phyloP scores from a whole-genome alignment of 2,329 filamentous ascomycete genomes.

The Simplicillium aogashimaense region DNA sequence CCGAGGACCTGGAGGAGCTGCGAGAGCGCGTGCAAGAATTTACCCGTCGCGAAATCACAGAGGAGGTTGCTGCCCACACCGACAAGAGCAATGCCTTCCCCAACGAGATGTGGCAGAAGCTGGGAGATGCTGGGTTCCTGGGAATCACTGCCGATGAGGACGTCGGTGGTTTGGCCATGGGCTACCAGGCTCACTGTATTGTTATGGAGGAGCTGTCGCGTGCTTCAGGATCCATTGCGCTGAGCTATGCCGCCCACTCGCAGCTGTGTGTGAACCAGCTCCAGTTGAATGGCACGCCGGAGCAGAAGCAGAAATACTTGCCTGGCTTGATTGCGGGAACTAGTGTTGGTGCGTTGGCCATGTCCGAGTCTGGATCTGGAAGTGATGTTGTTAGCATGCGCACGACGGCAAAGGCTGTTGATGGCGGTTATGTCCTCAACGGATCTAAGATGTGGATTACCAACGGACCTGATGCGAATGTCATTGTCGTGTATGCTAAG shows the following conservation, averaged over 20 bases:
- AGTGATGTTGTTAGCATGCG: conserved; percentile 96
- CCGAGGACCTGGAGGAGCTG: conserved; percentile 68
- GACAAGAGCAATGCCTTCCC: conserved; percentile 86
- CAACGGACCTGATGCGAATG: conserved; percentile 89
- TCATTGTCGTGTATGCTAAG: conserved; percentile 95
- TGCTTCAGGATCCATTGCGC: conserved; percentile 71
- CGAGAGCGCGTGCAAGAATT: conserved; percentile 84
- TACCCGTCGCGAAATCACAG: conserved; percentile 74
- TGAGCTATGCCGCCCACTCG: conserved; percentile 92
- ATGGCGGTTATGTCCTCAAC: conserved; percentile 78
- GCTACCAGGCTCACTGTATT: conserved; percentile 92
- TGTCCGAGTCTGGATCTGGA: conserved; percentile 87
- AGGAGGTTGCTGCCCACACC: conserved; percentile 71
- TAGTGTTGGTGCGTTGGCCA: conserved; percentile 78
- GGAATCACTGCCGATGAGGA: conserved; percentile 91
- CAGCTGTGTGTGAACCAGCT: conserved; percentile 96
- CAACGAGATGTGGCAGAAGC: conserved; percentile 81
- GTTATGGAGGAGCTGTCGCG: conserved; percentile 93
- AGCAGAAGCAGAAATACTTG: conserved; percentile 73
- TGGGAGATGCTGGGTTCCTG: conserved; percentile 83
- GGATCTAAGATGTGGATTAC: conserved; percentile 99
- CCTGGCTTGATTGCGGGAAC: conserved; percentile 73
- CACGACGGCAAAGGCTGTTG: conserved; percentile 67
- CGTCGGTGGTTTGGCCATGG: conserved; percentile 81
- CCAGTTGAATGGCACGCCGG: conserved; percentile 71